These are phyloP conservation scores for Adiantum capillusveneris DNA, from an alignment of 75 land plant species.

Conservation along the genomic window DNA sequence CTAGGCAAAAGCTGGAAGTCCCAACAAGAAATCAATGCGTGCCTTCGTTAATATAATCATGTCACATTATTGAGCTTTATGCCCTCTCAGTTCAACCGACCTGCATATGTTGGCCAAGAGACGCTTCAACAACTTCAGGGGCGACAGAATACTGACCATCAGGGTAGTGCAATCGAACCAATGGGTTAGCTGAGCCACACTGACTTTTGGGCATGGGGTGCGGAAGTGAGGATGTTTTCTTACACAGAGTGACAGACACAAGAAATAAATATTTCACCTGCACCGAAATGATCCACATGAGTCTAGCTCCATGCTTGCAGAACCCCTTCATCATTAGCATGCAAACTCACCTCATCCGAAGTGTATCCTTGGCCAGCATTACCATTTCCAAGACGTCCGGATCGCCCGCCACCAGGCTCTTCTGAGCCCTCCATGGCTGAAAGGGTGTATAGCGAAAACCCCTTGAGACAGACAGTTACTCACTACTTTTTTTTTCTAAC, in stretches of 20 bases:
- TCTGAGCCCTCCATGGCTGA: constrained; percentile 61
- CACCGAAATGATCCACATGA: not conserved
- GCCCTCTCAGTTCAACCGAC: constrained; percentile 22
- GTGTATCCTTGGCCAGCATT: constrained; percentile 99
- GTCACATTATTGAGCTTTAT: too few relatives aligned
- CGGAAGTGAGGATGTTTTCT: constrained; percentile 53
- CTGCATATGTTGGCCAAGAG: constrained; percentile 98
- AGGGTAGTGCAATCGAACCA: constrained; percentile 70
- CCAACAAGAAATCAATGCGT: too few relatives aligned
- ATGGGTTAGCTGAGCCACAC: constrained; percentile 54
- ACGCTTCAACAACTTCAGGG: constrained; percentile 97
- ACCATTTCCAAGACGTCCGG: constrained; percentile 61
- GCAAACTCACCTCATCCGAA: constrained; percentile 70
- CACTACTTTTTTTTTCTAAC: too few relatives aligned
- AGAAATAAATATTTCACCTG: constrained; percentile 95
- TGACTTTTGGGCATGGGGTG: constrained; percentile 85
- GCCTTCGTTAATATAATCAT: too few relatives aligned
- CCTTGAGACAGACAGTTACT: not conserved
- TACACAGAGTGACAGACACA: constrained; percentile 83
- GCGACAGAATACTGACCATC: constrained; percentile 95
- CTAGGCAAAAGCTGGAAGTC: constrained; percentile 78
- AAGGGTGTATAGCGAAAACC: constrained; percentile 3
- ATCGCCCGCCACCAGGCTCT: constrained; percentile 43
- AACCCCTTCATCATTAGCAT: not conserved
- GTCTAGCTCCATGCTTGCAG: too few relatives aligned